These are phyloP conservation scores for Neoconidiobolus thromboides DNA, from an alignment of 371 early-diverging fungal species.

Conservation along the genomic window DNA sequence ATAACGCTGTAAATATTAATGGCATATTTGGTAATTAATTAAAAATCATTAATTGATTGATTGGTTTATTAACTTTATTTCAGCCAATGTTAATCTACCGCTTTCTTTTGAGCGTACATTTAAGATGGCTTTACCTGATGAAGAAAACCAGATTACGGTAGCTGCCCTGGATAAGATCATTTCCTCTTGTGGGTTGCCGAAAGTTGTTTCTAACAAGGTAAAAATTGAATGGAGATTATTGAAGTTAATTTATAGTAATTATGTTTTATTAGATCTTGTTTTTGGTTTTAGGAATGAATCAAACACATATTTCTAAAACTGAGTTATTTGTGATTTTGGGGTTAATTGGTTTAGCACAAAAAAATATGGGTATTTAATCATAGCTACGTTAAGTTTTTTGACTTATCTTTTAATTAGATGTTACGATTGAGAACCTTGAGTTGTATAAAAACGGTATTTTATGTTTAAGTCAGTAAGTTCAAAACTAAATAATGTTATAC, in stretches of 20 bases:
- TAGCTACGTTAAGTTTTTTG: not conserved
- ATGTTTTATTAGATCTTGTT: slow-evolving; percentile 13
- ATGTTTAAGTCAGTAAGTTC: no score
- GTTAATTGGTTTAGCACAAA: slow-evolving; percentile 49
- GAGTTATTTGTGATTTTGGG: slow-evolving; percentile 53
- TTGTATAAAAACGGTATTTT: slow-evolving; percentile 24
- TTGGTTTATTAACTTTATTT: not conserved
- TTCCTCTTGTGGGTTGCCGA: slow-evolving; percentile 24
- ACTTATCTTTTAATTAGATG: slow-evolving; percentile 7
- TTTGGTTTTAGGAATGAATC: slow-evolving; percentile 20
- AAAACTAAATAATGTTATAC: no score
- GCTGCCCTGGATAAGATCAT: slow-evolving; percentile 27
- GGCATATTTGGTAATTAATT: not conserved
- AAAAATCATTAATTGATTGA: not conserved
- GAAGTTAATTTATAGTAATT: not conserved
- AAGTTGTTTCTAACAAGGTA: slow-evolving; percentile 30
- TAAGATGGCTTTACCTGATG: slow-evolving; percentile 21
- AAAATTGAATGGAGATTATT: slow-evolving; percentile 4
- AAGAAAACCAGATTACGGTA: slow-evolving; percentile 25
- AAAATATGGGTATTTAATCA: slow-evolving; percentile 33
- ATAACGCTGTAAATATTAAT: not conserved
- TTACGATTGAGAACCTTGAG: slow-evolving; percentile 23
- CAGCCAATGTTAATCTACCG: not conserved
- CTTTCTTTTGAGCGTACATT: slow-evolving; percentile 19
- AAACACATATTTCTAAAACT: slow-evolving; percentile 11